phyloP scores from a whole-genome alignment of 305 asterid genomes.

The Coffea humblotiana region DNA sequence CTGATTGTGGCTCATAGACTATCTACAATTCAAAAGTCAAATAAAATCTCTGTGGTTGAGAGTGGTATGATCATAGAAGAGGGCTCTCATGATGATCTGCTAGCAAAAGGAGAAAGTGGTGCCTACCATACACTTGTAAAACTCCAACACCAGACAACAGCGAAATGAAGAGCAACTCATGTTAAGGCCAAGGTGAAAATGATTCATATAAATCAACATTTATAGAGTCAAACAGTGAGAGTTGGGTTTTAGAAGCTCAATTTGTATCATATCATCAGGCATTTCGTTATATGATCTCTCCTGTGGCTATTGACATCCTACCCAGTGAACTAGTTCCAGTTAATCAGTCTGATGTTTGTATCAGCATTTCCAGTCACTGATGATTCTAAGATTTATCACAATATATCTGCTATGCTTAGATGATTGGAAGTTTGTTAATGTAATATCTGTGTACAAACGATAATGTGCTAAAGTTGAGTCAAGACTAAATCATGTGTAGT shows the following conservation, averaged over 20 bases:
- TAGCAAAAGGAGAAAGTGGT: constrained; percentile 45
- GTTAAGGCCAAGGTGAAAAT: background rate
- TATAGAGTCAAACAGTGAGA: background rate
- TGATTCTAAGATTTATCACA: background rate
- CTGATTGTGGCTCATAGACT: constrained; percentile 47
- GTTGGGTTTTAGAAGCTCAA: background rate
- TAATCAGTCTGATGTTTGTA: background rate
- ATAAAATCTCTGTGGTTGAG: constrained; percentile 41
- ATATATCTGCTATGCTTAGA: background rate
- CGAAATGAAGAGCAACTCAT: background rate
- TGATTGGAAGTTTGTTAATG: background rate
- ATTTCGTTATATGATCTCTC: background rate
- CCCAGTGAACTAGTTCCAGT: background rate
- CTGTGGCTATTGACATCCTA: background rate
- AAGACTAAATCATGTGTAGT: background rate
- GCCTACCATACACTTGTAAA: constrained; percentile 39
- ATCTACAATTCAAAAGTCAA: constrained; percentile 48
- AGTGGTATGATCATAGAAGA: constrained; percentile 49
- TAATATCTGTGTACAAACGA: background rate
- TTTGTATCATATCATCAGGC: background rate
- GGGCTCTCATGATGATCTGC: constrained; percentile 45
- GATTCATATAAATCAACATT: background rate
- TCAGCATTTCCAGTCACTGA: background rate
- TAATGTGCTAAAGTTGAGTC: background rate
- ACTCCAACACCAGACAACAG: constrained; percentile 33